Evolutionary conservation across 2,329 filamentous ascomycete genomes (phyloP), one percentile per base, ranked within the genome.

Genomic region (Endothia cerciana): DNA sequence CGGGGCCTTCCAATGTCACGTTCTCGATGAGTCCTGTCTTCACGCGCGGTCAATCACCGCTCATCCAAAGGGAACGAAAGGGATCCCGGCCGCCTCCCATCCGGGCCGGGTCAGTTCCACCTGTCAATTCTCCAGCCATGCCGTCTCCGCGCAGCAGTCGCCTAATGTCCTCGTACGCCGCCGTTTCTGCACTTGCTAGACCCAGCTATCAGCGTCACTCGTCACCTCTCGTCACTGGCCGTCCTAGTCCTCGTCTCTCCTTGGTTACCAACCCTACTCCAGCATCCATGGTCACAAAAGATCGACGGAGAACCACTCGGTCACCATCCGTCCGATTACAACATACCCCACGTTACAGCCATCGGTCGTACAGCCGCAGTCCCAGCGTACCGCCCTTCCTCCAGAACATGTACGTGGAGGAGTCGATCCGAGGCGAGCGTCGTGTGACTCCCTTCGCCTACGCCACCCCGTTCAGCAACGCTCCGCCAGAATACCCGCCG

Each of bases 381-480:
- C 75, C 76, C 4, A 76, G 75, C 36, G 69, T 75, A 1, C 69
- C 70, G 4, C 73, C 72, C 1, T 65, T 85, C 77, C 64, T 82
- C 77, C 61, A 58, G 40, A 58, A 85, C 77, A 71, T 79, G 81
- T 4, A 74, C 77, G 68, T 78, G 77, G 4, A 72, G 77, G 40
- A 73, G 73, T 4, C 65, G 13, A 70, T 74, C 71, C 72, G 65
- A 71, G 76, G 72, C 65, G 72, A 74, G 62, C 76, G 82, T 40
- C 76, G 75, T 17, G 81, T 80, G 15, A 87, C 84, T 0, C 90
- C 89, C 0, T 88, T 88, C 69, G 88, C 87, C n/a, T 93, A 93
- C 72, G 89, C 90, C 2, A 94, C 91, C 0, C 91, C 91, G 0
- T 83, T 89, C 73, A 93, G 90, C 72, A 89, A 88, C 68, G 85